These are phyloP conservation scores for Byssochlamys sp. DNA, from an alignment of 2,329 filamentous ascomycete genomes.

Conservation along the genomic window DNA sequence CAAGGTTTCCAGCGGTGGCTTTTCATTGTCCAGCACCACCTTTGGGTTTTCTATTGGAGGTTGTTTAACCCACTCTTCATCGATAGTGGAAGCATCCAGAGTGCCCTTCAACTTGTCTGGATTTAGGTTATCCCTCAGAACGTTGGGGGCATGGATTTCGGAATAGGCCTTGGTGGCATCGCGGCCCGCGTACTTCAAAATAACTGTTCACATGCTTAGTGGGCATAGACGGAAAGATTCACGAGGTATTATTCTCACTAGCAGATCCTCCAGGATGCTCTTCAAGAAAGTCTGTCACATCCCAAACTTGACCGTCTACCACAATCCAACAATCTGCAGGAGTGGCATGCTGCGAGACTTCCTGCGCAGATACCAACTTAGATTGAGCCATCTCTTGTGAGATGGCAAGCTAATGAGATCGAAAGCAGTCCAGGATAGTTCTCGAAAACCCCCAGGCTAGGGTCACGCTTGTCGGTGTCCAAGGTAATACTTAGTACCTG, in stretches of 20 bases:
- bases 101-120: conserved; percentile 40
- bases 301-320: conserved; percentile 57
- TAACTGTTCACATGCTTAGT: conserved; percentile 21
- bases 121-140: conserved; percentile 36
- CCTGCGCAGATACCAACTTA: conserved; percentile 30
- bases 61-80: conserved; percentile 39
- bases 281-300: conserved; percentile 57
- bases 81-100: conserved; percentile 41
- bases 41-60: conserved; percentile 23
- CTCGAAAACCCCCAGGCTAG: background rate
- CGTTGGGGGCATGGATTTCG: conserved; percentile 38
- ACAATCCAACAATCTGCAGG: conserved; percentile 55
- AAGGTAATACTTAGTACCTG: too few species aligned
- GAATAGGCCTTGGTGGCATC: conserved; percentile 39
- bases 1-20: conserved; percentile 45
- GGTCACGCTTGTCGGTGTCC: too few species aligned
- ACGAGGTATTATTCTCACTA: conserved; percentile 28
- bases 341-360: conserved; percentile 43
- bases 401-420: background rate
- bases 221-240: background rate
- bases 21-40: conserved; percentile 24
- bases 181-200: conserved; percentile 37
- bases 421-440: background rate
- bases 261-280: conserved; percentile 52
- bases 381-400: conserved; percentile 16